phyloP scores from a whole-genome alignment of 2,329 filamentous ascomycete species.

The Penicillium hordei region DNA sequence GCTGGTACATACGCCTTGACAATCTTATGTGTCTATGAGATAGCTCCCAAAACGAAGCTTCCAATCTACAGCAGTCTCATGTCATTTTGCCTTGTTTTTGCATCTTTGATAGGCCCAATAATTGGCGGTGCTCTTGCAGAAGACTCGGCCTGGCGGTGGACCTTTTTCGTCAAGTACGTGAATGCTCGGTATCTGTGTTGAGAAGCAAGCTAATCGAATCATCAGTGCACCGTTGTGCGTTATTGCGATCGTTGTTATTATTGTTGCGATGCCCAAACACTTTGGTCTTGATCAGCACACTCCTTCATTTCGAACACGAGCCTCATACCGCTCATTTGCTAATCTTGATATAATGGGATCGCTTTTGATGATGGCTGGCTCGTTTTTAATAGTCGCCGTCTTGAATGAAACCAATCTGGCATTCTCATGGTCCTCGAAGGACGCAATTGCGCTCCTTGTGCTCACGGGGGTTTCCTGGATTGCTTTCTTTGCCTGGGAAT shows the following conservation, averaged over 20 bases:
- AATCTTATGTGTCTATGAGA: slow-evolving; percentile 33
- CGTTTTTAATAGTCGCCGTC: slow-evolving; percentile 49
- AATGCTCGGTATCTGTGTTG: not conserved
- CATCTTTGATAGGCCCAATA: slow-evolving; percentile 26
- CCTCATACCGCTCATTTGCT: slow-evolving; percentile 27
- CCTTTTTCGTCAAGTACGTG: slow-evolving; percentile 30
- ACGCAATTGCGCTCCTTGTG: slow-evolving; percentile 33
- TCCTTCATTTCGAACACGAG: slow-evolving; percentile 26
- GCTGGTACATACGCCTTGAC: slow-evolving; percentile 33
- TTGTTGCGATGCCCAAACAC: slow-evolving; percentile 24
- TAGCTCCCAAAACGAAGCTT: slow-evolving; percentile 27
- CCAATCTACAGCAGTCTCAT: slow-evolving; percentile 26
- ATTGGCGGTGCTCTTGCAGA: slow-evolving; percentile 28
- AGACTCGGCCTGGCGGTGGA: slow-evolving; percentile 29
- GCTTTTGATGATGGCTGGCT: slow-evolving; percentile 41
- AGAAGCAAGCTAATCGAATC: not conserved
- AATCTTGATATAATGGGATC: slow-evolving; percentile 26
- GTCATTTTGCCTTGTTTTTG: slow-evolving; percentile 24
- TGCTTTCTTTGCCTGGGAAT: slow-evolving; percentile 37
- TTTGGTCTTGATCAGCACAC: slow-evolving; percentile 29
- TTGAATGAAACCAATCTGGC: slow-evolving; percentile 47
- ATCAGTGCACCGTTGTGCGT: slow-evolving; percentile 20
- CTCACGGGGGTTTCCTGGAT: slow-evolving; percentile 29
- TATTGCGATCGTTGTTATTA: slow-evolving; percentile 21
- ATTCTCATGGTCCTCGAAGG: slow-evolving; percentile 45